Conservation (phyloP, 2,329 filamentous ascomycete genomes). For the Fusarium secorum region DNA sequence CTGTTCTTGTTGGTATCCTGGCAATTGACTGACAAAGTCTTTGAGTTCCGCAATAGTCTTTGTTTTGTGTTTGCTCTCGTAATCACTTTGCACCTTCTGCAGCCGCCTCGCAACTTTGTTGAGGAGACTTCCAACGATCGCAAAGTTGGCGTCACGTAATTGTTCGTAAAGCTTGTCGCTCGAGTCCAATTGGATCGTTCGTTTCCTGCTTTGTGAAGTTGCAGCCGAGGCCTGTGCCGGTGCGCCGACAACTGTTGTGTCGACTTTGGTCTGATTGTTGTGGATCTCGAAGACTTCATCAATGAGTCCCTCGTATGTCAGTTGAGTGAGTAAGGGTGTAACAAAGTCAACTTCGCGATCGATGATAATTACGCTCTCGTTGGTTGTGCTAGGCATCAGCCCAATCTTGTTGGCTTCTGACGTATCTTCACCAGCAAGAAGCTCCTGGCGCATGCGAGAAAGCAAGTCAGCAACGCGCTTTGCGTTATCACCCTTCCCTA, state of each 20-base stretch:
- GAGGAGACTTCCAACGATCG: constrained; percentile 85
- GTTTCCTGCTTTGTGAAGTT: constrained; percentile 71
- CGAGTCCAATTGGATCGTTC: constrained; percentile 87
- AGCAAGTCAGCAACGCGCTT: constrained; percentile 88
- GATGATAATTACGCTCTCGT: constrained; percentile 92
- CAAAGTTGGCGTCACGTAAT: constrained; percentile 91
- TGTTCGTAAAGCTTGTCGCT: constrained; percentile 89
- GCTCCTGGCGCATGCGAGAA: constrained; percentile 89
- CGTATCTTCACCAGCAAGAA: constrained; percentile 79
- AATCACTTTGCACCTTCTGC: constrained; percentile 82
- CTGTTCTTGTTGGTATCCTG: constrained; percentile 91
- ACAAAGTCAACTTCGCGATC: constrained; percentile 95
- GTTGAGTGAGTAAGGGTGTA: constrained; percentile 88
- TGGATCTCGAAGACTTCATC: constrained; percentile 93
- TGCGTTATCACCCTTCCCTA: constrained; percentile 95
- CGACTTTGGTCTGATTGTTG: constrained; percentile 91
- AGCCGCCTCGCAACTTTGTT: constrained; percentile 91
- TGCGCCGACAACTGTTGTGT: constrained; percentile 87
- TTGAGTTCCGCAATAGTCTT: constrained; percentile 91
- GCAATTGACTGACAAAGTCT: constrained; percentile 93
- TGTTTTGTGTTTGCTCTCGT: constrained; percentile 86
- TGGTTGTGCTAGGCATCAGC: constrained; percentile 83
- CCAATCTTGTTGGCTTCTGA: constrained; percentile 68
- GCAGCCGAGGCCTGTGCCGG: constrained; percentile 68
- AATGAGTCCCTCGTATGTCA: constrained; percentile 95